A percentile compares a stretch with the other conserved stretches of the same genome.
Conservation (phyloP, 345 rosid species). For the Citrus inodora region DNA sequence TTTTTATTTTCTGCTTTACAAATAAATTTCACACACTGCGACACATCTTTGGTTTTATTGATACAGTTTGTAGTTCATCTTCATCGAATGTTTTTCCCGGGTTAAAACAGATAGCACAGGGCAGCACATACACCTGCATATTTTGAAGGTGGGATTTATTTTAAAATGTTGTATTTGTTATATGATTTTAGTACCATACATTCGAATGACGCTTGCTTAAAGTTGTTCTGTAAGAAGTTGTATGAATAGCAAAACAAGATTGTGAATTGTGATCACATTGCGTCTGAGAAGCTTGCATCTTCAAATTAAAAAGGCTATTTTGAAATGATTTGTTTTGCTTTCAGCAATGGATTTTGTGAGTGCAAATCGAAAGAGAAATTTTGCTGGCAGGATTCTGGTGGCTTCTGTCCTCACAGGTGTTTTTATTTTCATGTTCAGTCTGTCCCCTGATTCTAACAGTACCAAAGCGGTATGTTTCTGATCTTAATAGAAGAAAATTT, state of each 20-base stretch:
- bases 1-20: too few species aligned
- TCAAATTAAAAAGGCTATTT: neutral
- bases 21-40: too few species aligned
- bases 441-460: conserved; percentile 23
- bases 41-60: too few species aligned
- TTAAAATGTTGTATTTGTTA: neutral
- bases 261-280: neutral
- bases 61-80: too few species aligned
- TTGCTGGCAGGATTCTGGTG: conserved; percentile 27
- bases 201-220: neutral
- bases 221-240: neutral
- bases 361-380: conserved; percentile 23
- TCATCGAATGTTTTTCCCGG: too few species aligned
- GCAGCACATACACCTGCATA: neutral
- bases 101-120: too few species aligned
- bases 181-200: neutral
- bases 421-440: conserved; percentile 29
- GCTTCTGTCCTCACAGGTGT: conserved; percentile 31
- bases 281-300: neutral
- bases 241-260: neutral
- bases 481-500: neutral
- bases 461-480: conserved; percentile 23
- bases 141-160: neutral
- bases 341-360: conserved; percentile 38
- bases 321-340: neutral